Evolutionary conservation across 352 stramenopile genomes (phyloP).

Genomic region (Phytophthora parvispora): DNA sequence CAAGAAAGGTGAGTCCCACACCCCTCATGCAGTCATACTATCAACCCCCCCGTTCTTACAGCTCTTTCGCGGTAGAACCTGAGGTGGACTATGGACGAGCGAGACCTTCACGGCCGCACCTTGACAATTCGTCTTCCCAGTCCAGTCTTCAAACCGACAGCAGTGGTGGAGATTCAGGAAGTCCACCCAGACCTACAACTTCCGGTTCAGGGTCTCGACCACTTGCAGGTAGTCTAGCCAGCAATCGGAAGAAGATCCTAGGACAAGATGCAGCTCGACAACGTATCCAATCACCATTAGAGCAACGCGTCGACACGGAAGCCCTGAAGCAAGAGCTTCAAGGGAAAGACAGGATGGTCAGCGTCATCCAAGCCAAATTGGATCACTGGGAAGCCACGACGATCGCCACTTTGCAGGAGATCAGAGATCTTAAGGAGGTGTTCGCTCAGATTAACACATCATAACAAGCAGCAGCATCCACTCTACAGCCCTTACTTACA

Average conservation of each 20-base stretch:
- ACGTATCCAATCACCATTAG: constrained; percentile 56
- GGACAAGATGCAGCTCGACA: constrained; percentile 28
- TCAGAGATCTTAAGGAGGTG: constrained; percentile 74
- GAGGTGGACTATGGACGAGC: constrained; percentile 46
- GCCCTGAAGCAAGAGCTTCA: constrained; percentile 47
- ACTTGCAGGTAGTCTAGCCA: constrained; percentile 63
- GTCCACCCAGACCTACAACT: constrained; percentile 22
- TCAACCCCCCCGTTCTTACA: not conserved
- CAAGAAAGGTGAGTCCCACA: constrained; percentile 50
- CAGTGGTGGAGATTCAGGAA: not conserved
- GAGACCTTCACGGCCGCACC: constrained; percentile 9
- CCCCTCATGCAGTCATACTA: not conserved
- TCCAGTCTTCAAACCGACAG: constrained; percentile 3
- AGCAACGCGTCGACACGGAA: constrained; percentile 21
- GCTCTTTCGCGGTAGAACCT: constrained; percentile 15
- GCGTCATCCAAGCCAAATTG: constrained; percentile 67
- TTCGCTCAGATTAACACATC: constrained; percentile 56
- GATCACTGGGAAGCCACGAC: constrained; percentile 72
- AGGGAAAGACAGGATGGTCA: constrained; percentile 51
- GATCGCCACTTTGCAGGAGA: constrained; percentile 75
- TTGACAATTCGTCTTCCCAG: constrained; percentile 17
- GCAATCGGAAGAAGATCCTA: constrained; percentile 64
- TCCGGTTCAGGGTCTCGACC: constrained; percentile 27
- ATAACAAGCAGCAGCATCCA: constrained; percentile 14
- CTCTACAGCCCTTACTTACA: constrained; percentile 23